Conservation (phyloP, 208 protist genomes). For the Novymonas esmeraldas region DNA sequence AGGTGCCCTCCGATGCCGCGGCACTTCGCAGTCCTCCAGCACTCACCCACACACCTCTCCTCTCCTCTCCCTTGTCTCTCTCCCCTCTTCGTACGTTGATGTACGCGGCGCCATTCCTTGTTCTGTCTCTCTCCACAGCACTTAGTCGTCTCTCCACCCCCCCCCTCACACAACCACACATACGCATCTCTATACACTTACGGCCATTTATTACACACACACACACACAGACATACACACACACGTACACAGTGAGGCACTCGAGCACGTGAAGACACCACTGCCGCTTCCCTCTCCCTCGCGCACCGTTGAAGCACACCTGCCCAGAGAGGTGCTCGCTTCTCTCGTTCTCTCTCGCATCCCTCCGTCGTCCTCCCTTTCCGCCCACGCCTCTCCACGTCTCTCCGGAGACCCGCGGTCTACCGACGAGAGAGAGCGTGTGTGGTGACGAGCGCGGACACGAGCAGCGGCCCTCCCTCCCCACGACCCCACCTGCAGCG, state of each 20-base stretch:
- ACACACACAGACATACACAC: neutral
- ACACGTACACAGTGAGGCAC: neutral
- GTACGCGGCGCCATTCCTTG: neutral
- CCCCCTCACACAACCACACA: neutral
- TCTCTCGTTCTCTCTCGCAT: neutral
- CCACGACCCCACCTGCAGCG: too few relatives aligned
- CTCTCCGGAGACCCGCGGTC: neutral
- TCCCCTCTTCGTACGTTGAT: neutral
- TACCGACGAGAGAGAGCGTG: too few relatives aligned
- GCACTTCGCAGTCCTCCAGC: neutral
- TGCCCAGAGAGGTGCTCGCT: neutral
- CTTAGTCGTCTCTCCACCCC: neutral
- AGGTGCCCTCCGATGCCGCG: too few relatives aligned
- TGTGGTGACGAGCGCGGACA: too few relatives aligned
- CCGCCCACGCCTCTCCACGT: neutral
- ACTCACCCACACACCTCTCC: neutral
- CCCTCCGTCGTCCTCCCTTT: too few relatives aligned
- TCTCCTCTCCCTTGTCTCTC: neutral
- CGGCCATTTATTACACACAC: too few relatives aligned
- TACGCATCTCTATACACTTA: neutral
- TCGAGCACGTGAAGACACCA: too few relatives aligned
- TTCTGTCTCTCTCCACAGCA: neutral
- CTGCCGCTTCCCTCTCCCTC: neutral
- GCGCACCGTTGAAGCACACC: neutral
- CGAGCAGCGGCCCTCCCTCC: too few relatives aligned